Evolutionary conservation across 495 filamentous ascomycete genomes (phyloP).

Genomic region (Podospora conica): DNA sequence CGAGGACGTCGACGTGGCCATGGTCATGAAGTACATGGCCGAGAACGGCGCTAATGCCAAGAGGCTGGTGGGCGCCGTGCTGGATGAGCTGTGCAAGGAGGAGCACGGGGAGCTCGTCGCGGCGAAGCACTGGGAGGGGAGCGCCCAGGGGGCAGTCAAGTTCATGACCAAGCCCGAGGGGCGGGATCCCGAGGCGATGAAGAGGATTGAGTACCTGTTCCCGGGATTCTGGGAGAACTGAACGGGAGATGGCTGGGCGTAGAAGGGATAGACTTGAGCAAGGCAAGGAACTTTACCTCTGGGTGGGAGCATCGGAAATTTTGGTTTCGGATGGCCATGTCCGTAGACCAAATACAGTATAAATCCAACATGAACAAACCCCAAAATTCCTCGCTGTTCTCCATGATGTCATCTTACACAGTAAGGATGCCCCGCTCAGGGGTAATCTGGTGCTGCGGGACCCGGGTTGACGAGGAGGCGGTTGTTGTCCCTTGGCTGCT

Average conservation of each 20-base stretch:
- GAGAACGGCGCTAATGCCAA: slow-evolving; percentile 84
- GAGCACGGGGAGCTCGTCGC: slow-evolving; percentile 68
- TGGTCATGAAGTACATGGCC: slow-evolving; percentile 96
- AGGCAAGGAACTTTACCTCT: neutral
- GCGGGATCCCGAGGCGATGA: slow-evolving; percentile 55
- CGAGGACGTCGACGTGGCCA: slow-evolving; percentile 82
- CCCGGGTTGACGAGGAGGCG: too few relatives aligned
- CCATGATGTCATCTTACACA: too few relatives aligned
- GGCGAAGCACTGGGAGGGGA: slow-evolving; percentile 68
- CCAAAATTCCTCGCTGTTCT: neutral
- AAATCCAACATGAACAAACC: neutral
- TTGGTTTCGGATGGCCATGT: neutral
- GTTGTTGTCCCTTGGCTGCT: too few relatives aligned
- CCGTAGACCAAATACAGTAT: neutral
- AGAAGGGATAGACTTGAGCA: slow-evolving; percentile 8
- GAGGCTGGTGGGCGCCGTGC: slow-evolving; percentile 74
- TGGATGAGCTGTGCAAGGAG: slow-evolving; percentile 74
- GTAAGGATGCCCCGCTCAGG: too few relatives aligned
- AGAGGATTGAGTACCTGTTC: slow-evolving; percentile 73
- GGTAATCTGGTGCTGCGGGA: too few relatives aligned
- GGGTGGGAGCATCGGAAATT: neutral
- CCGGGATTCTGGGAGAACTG: slow-evolving; percentile 50
- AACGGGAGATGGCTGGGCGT: neutral
- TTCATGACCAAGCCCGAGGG: slow-evolving; percentile 66
- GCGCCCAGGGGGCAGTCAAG: slow-evolving; percentile 58